Evolutionary conservation across 2,329 filamentous ascomycete genomes (phyloP), one percentile per base, ranked within the genome.

Genomic region (Pseudocercospora fuligena): DNA sequence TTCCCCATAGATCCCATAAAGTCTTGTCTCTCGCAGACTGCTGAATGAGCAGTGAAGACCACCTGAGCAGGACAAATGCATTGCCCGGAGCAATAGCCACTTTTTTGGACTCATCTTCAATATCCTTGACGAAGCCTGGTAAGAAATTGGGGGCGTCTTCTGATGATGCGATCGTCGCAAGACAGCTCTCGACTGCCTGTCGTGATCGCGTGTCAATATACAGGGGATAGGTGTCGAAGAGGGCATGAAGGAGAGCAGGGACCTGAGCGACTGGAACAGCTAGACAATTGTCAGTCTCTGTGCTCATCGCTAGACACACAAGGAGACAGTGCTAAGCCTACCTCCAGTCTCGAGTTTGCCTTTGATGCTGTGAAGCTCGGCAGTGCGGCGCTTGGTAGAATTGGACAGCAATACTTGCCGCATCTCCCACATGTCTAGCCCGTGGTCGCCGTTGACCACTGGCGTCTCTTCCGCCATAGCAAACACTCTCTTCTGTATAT

Each of bases 11-110:
- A 60, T 87, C 86, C 90, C 89, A 93, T 51, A 87, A 78, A 9
- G 85, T 76, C 16, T 86, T 78, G 58, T 80, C 87, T 57, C 85
- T 85, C 33, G 87, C 87, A 27, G 93, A 83, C 65, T 90, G 85
- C 74, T 94, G 89, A 72, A 97, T 86, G 60, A 97, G 81, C 65
- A 94, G 79, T 66, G 90, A 91, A 78, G 89, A 93, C 94, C 94
- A 99, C 79, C 97, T 92, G 14, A 95, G 86, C 72, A 99, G 83
- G 58, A 97, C 92, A 77, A 97, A 97, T 5, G 93, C 92, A 79
- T 89, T 96, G 51, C 86, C 88, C 16, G 91, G 82, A 33, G 94
- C 92, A 73, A 98, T 89, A 69, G 88, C 89, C 19, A 86, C 82
- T 78, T 97, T 97, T 69, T 87, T 85, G 14, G 90, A 87, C 80